Evolutionary conservation across 2,329 filamentous ascomycete genomes (phyloP).

Genomic region (Penicillium rolfsii): DNA sequence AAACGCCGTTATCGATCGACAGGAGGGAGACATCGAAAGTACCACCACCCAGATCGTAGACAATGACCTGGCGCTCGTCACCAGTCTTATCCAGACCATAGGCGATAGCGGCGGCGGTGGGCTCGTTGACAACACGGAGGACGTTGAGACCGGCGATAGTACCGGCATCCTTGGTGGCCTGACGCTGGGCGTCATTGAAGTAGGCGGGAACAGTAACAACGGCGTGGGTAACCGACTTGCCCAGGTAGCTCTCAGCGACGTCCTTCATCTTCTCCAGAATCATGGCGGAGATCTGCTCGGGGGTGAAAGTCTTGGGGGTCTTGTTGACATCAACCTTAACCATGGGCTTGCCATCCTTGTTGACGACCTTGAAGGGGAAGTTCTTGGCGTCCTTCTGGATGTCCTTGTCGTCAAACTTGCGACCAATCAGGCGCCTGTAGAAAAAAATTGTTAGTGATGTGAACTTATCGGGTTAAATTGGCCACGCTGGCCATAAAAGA

Average conservation of each 20-base stretch:
- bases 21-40: slow-evolving; percentile 94
- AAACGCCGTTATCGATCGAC: slow-evolving; percentile 87
- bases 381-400: slow-evolving; percentile 95
- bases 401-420: slow-evolving; percentile 81
- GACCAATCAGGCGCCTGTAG: slow-evolving; percentile 78
- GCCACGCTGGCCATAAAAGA: not conserved
- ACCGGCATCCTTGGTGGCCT: slow-evolving; percentile 95
- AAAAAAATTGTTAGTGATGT: slow-evolving; percentile 35
- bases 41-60: slow-evolving; percentile 93
- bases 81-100: slow-evolving; percentile 89
- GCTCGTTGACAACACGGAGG: slow-evolving; percentile 95
- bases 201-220: slow-evolving; percentile 94
- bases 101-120: slow-evolving; percentile 91
- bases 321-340: slow-evolving; percentile 69
- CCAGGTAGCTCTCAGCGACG: slow-evolving; percentile 64
- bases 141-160: slow-evolving; percentile 91
- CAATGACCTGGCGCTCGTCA: slow-evolving; percentile 84
- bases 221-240: slow-evolving; percentile 63
- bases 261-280: slow-evolving; percentile 70
- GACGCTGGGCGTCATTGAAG: slow-evolving; percentile 98
- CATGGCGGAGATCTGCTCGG: slow-evolving; percentile 70
- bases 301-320: slow-evolving; percentile 64
- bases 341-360: slow-evolving; percentile 87
- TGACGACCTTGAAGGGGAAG: slow-evolving; percentile 93
- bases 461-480: not conserved